A percentile compares a stretch with the other conserved stretches of the same genome.
Conservation (phyloP, 441 rosid species). For the Erodium moschatum region DNA sequence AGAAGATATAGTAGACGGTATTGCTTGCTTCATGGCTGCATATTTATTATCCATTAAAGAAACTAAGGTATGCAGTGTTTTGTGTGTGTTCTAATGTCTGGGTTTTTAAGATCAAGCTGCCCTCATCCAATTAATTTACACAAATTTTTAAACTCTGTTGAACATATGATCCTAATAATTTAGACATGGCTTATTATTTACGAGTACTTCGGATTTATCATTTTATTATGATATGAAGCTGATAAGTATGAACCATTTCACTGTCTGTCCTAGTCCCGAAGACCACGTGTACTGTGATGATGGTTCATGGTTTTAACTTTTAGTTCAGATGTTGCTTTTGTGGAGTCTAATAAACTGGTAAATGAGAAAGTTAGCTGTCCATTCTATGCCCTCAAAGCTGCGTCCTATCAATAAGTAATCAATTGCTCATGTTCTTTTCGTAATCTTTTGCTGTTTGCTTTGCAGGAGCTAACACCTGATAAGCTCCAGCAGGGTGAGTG, state of each 20-base stretch:
- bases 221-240: too few species aligned
- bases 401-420: not conserved
- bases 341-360: not conserved
- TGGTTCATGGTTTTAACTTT: too few species aligned
- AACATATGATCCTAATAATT: not conserved
- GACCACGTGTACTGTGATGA: too few species aligned
- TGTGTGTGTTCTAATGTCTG: not conserved
- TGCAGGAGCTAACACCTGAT: constrained; percentile 71
- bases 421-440: constrained; percentile 13
- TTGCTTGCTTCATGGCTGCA: constrained; percentile 93
- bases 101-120: not conserved
- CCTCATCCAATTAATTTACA: not conserved
- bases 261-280: too few species aligned
- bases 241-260: too few species aligned
- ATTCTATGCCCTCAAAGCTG: constrained; percentile 13
- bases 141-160: not conserved
- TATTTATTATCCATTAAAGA: constrained; percentile 73
- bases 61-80: constrained; percentile 51
- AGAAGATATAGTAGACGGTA: constrained; percentile 90
- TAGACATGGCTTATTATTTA: not conserved
- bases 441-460: not conserved
- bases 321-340: not conserved
- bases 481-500: constrained; percentile 84
- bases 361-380: not conserved
- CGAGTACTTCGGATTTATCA: not conserved